These are phyloP conservation scores for Pyrenophora seminiperda DNA, from an alignment of 2,329 filamentous ascomycete species.

Conservation along the genomic window DNA sequence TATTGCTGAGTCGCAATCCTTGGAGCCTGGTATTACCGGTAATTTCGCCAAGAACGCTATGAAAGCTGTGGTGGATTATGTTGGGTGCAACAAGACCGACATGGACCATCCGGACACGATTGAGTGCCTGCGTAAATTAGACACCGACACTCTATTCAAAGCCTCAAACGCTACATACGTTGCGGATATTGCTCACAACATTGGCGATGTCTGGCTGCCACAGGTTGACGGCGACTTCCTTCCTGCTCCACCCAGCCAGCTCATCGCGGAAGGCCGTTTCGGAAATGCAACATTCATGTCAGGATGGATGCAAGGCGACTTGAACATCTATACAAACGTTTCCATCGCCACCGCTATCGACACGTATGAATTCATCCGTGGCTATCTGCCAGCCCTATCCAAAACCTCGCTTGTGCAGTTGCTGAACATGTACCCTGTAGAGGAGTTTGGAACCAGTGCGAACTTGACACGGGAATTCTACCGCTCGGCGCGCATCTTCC, in stretches of 20 bases:
- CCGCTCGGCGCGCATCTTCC: constrained; percentile 56
- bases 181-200: constrained; percentile 44
- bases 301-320: constrained; percentile 55
- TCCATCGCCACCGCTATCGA: constrained; percentile 50
- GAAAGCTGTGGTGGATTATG: constrained; percentile 48
- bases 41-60: constrained; percentile 58
- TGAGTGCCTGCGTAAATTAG: constrained; percentile 54
- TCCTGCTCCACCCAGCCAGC: constrained; percentile 52
- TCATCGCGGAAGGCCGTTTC: constrained; percentile 51
- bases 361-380: constrained; percentile 48
- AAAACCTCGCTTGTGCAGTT: constrained; percentile 29
- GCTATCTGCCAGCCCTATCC: constrained; percentile 49
- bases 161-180: constrained; percentile 53
- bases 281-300: constrained; percentile 51
- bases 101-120: constrained; percentile 53
- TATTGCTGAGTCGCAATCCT: constrained; percentile 53
- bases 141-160: constrained; percentile 52
- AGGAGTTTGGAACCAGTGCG: constrained; percentile 51
- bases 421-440: constrained; percentile 42
- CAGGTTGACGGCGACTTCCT: constrained; percentile 58
- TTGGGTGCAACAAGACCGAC: constrained; percentile 51
- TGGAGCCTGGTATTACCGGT: constrained; percentile 57
- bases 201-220: constrained; percentile 59
- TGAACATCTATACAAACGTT: constrained; percentile 52
- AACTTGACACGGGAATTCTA: constrained; percentile 57